These are phyloP conservation scores for Zalaria obscura DNA, from an alignment of 2,329 filamentous ascomycete species.

Conservation along the genomic window DNA sequence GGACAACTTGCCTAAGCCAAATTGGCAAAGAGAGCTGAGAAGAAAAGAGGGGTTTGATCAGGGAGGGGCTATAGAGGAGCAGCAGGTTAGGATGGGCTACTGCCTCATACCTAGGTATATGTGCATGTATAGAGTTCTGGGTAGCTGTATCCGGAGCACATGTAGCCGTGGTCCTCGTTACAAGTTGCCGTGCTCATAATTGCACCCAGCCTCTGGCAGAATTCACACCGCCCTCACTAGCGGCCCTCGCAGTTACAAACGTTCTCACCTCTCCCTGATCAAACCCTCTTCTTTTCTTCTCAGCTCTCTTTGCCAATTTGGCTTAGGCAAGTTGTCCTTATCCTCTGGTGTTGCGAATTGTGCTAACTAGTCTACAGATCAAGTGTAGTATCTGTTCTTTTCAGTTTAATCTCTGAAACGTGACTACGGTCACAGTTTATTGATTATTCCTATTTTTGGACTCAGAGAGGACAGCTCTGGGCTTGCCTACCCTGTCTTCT, in stretches of 20 bases:
- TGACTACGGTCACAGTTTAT: not conserved
- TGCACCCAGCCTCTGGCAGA: too few species aligned
- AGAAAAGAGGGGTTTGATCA: not conserved
- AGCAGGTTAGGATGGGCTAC: too few species aligned
- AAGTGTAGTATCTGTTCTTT: constrained; percentile 10
- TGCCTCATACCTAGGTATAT: too few species aligned
- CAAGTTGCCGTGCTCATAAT: too few species aligned
- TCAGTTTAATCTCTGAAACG: constrained; percentile 8
- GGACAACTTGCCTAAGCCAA: constrained; percentile 1
- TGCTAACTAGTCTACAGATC: constrained; percentile 1
- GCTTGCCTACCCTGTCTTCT: not conserved
- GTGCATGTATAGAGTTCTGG: too few species aligned
- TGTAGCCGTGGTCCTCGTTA: too few species aligned
- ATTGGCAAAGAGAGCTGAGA: constrained; percentile 2
- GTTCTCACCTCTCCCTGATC: not conserved
- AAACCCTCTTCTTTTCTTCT: not conserved
- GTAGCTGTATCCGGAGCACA: too few species aligned
- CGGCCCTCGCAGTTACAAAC: not conserved
- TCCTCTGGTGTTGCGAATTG: too few species aligned
- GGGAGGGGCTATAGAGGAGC: not conserved
- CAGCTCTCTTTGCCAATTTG: constrained; percentile 3
- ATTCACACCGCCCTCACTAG: too few species aligned
- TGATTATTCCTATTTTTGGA: constrained; percentile 8
- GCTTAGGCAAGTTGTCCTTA: not conserved
- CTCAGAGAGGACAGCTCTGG: not conserved